Evolutionary conservation across 495 filamentous ascomycete species (phyloP).

Genomic region (Acidiella bohemica): DNA sequence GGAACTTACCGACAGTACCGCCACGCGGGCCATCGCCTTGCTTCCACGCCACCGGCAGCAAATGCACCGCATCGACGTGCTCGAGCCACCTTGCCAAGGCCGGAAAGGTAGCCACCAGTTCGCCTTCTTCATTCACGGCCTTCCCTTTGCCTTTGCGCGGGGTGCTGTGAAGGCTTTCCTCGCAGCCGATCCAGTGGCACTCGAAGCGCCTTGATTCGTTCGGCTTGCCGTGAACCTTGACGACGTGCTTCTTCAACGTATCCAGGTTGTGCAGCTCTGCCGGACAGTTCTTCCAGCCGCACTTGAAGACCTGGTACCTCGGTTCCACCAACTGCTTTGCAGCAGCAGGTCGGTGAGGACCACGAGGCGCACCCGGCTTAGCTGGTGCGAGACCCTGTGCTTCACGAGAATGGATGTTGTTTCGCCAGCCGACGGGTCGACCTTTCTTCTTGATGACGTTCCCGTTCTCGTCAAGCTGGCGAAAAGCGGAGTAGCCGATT

Average conservation of each 20-base stretch:
- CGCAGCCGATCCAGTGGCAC: constrained; percentile 40
- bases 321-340: constrained; percentile 4
- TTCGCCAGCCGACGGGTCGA: constrained; percentile 31
- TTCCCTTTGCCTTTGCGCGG: constrained; percentile 22
- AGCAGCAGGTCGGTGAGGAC: not conserved
- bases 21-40: constrained; percentile 51
- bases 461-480: constrained; percentile 10
- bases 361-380: not conserved
- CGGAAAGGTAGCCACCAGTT: constrained; percentile 19
- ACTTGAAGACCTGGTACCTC: constrained; percentile 39
- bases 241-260: constrained; percentile 53
- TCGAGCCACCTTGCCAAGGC: constrained; percentile 36
- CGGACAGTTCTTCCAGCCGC: constrained; percentile 51
- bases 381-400: constrained; percentile 11
- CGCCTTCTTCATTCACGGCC: constrained; percentile 9
- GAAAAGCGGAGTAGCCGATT: constrained; percentile 25
- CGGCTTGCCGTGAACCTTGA: constrained; percentile 38
- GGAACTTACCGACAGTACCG: constrained; percentile 27
- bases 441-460: constrained; percentile 27
- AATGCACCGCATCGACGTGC: constrained; percentile 50
- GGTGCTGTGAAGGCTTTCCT: constrained; percentile 6
- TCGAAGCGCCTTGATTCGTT: constrained; percentile 17
- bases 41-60: constrained; percentile 47
- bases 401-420: constrained; percentile 23
- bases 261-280: constrained; percentile 63